Evolutionary conservation across 768 basidiomycete species (phyloP).

Genomic region (Termitomyces sp.): DNA sequence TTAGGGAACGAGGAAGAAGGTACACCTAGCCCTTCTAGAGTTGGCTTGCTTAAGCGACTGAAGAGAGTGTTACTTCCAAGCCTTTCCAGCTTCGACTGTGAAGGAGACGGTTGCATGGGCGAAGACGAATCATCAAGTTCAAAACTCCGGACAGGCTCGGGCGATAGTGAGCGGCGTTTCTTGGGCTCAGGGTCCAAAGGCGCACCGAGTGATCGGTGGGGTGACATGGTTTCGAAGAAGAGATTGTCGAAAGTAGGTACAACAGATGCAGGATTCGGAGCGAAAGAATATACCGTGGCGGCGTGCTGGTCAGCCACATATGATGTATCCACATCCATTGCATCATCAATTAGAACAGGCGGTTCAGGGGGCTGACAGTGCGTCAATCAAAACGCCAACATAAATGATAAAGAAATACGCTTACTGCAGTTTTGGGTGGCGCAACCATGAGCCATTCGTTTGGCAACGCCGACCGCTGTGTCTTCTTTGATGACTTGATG

Average conservation of each 20-base stretch:
- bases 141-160: constrained; percentile 33
- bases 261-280: constrained; percentile 39
- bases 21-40: constrained; percentile 46
- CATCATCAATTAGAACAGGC: constrained; percentile 49
- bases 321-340: constrained; percentile 77
- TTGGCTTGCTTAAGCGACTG: constrained; percentile 43
- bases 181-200: constrained; percentile 35
- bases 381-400: background rate
- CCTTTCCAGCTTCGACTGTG: constrained; percentile 41
- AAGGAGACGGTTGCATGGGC: constrained; percentile 45
- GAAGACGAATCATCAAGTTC: constrained; percentile 41
- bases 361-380: constrained; percentile 30
- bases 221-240: constrained; percentile 55
- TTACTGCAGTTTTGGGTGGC: constrained; percentile 21
- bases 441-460: constrained; percentile 47
- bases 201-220: constrained; percentile 39
- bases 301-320: constrained; percentile 29
- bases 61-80: constrained; percentile 43
- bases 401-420: constrained; percentile 1
- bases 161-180: constrained; percentile 59
- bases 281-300: constrained; percentile 22
- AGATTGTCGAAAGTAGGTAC: constrained; percentile 55
- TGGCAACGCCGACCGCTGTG: constrained; percentile 60
- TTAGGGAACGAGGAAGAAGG: constrained; percentile 49
- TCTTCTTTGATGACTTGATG: constrained; percentile 38